phyloP scores from a whole-genome alignment of 2,329 filamentous ascomycete species.

The Diaporthe capsici region DNA sequence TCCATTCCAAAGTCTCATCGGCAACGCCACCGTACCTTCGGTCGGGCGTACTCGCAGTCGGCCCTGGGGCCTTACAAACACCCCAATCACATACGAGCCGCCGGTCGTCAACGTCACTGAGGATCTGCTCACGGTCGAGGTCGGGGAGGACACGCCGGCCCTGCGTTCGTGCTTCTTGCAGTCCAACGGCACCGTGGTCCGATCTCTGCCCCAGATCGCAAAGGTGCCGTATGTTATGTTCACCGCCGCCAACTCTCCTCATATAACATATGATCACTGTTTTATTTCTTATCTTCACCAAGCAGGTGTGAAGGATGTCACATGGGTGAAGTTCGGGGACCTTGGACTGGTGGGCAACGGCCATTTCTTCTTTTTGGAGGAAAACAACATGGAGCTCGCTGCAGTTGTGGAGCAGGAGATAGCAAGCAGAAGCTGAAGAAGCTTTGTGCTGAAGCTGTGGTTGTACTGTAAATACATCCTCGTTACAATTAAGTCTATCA shows the following conservation, averaged over 20 bases:
- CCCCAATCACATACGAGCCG: constrained; percentile 11
- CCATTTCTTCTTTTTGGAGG: constrained; percentile 24
- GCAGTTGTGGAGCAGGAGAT: constrained; percentile 26
- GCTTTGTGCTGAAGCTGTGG: background rate
- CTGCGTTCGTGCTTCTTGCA: constrained; percentile 24
- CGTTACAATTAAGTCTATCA: background rate
- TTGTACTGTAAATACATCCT: background rate
- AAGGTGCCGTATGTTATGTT: constrained; percentile 29
- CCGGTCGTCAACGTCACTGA: background rate
- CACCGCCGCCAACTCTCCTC: constrained; percentile 25
- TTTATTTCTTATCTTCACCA: constrained; percentile 20
- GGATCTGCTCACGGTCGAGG: constrained; percentile 7
- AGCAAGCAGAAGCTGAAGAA: background rate
- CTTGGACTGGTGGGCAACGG: constrained; percentile 16
- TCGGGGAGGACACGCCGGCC: background rate
- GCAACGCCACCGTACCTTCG: constrained; percentile 18
- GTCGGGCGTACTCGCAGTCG: constrained; percentile 12
- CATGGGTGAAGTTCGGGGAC: constrained; percentile 22
- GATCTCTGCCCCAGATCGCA: constrained; percentile 11
- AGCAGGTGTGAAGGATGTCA: constrained; percentile 14
- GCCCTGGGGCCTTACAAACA: constrained; percentile 30
- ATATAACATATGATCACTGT: constrained; percentile 26
- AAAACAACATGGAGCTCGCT: constrained; percentile 18
- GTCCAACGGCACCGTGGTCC: constrained; percentile 13
- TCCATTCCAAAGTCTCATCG: constrained; percentile 17